Evolutionary conservation across 2,329 filamentous ascomycete species (phyloP).

Genomic region (Lizonia empirigonia): DNA sequence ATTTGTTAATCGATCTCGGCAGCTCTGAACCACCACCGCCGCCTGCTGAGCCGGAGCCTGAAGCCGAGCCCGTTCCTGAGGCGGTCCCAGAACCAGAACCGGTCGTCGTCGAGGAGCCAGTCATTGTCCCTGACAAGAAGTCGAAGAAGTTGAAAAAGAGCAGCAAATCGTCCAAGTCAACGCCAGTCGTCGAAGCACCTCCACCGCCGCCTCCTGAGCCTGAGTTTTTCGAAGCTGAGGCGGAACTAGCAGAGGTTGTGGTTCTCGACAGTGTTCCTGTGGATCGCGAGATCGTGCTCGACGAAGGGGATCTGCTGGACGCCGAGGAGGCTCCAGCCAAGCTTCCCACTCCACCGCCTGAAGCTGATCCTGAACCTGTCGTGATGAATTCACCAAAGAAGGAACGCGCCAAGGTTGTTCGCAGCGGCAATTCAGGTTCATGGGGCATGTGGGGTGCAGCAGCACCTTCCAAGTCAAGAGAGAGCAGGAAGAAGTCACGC

Average conservation of each 20-base stretch:
- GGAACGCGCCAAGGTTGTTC: constrained; percentile 77
- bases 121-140: constrained; percentile 39
- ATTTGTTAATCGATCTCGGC: constrained; percentile 41
- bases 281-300: constrained; percentile 27
- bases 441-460: constrained; percentile 78
- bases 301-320: constrained; percentile 33
- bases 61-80: constrained; percentile 9
- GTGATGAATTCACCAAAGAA: constrained; percentile 64
- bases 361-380: constrained; percentile 43
- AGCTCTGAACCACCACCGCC: constrained; percentile 52
- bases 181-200: constrained; percentile 38
- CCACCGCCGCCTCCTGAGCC: constrained; percentile 30
- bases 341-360: constrained; percentile 57
- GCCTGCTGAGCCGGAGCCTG: constrained; percentile 26
- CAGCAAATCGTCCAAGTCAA: constrained; percentile 26
- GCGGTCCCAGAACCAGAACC: constrained; percentile 16
- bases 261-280: constrained; percentile 24
- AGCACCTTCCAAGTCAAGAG: constrained; percentile 49
- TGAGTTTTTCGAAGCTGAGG: constrained; percentile 28
- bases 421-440: constrained; percentile 67
- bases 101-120: neutral
- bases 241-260: constrained; percentile 30
- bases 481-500: constrained; percentile 46
- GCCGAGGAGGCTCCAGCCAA: constrained; percentile 38
- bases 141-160: constrained; percentile 44